A percentile compares a stretch with the other conserved stretches of the same genome.
These are phyloP conservation scores for Pichia nakasei DNA, from an alignment of 805 yeast species.

Conservation along the genomic window DNA sequence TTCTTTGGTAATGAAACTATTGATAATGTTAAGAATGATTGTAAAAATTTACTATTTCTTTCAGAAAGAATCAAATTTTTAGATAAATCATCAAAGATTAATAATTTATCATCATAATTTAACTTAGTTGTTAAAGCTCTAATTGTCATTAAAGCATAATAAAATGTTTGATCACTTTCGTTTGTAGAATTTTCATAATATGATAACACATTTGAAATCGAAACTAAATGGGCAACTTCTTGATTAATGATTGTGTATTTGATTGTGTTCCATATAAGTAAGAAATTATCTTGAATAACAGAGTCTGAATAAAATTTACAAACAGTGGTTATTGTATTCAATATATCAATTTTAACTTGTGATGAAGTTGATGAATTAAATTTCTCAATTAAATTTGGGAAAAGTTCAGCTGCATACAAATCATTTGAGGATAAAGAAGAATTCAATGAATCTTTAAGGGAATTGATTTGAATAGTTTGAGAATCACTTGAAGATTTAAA, in stretches of 20 bases:
- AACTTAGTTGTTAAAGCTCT: constrained; percentile 32
- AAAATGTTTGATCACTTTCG: constrained; percentile 28
- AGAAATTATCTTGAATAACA: constrained; percentile 53
- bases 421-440: constrained; percentile 53
- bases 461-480: constrained; percentile 67
- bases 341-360: constrained; percentile 62
- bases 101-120: not conserved
- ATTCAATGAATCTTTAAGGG: constrained; percentile 57
- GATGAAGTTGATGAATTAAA: constrained; percentile 62
- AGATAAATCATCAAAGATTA: constrained; percentile 39
- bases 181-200: constrained; percentile 26
- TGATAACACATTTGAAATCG: constrained; percentile 18
- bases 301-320: constrained; percentile 41
- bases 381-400: constrained; percentile 73
- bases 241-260: constrained; percentile 85
- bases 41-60: constrained; percentile 46
- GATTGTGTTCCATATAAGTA: constrained; percentile 74
- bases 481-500: constrained; percentile 93
- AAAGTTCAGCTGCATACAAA: constrained; percentile 59
- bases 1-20: constrained; percentile 24
- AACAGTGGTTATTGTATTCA: constrained; percentile 52
- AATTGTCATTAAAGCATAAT: constrained; percentile 37
- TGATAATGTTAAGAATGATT: constrained; percentile 53
- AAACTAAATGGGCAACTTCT: constrained; percentile 33
- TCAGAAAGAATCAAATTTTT: constrained; percentile 28